These are phyloP conservation scores for Chlorella sp. DNA, from an alignment of 139 green algal species.

Conservation along the genomic window DNA sequence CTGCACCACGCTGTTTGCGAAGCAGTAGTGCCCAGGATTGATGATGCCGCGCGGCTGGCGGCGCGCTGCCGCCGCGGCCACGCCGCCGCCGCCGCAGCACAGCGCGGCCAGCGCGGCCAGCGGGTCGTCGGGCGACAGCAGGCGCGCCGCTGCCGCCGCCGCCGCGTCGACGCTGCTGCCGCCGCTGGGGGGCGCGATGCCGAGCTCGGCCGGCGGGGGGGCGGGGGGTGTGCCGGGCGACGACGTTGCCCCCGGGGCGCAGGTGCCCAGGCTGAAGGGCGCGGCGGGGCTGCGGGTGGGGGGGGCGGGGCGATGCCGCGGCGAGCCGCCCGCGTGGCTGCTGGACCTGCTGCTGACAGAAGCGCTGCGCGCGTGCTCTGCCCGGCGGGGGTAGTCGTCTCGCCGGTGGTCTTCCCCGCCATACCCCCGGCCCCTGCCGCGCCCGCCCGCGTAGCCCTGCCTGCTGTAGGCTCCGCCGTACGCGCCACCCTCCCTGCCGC, in stretches of 20 bases:
- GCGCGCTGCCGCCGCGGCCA: not conserved
- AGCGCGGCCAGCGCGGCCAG: slow-evolving; percentile 14
- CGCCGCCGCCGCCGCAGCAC: not conserved
- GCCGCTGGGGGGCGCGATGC: too few relatives aligned
- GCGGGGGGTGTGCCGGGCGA: too few relatives aligned
- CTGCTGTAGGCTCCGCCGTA: not conserved
- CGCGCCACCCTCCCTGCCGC: not conserved
- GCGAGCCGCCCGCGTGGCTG: too few relatives aligned
- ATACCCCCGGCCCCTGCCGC: not conserved
- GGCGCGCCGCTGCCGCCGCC: not conserved
- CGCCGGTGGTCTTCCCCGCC: not conserved
- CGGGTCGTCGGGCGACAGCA: not conserved
- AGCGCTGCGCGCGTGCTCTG: too few relatives aligned
- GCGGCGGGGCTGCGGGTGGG: too few relatives aligned
- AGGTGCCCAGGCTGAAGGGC: too few relatives aligned
- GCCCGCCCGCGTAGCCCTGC: not conserved
- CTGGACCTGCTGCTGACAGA: too few relatives aligned
- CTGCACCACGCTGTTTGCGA: slow-evolving; percentile 80
- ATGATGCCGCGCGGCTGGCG: slow-evolving; percentile 66
- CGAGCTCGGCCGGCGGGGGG: too few relatives aligned
- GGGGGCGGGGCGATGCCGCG: too few relatives aligned
- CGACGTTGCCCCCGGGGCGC: too few relatives aligned
- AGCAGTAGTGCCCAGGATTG: slow-evolving; percentile 86
- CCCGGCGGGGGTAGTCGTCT: too few relatives aligned
- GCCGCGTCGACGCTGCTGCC: not conserved